Conservation (phyloP, 2,329 filamentous ascomycete species). For the Metarhizium brunneum region DNA sequence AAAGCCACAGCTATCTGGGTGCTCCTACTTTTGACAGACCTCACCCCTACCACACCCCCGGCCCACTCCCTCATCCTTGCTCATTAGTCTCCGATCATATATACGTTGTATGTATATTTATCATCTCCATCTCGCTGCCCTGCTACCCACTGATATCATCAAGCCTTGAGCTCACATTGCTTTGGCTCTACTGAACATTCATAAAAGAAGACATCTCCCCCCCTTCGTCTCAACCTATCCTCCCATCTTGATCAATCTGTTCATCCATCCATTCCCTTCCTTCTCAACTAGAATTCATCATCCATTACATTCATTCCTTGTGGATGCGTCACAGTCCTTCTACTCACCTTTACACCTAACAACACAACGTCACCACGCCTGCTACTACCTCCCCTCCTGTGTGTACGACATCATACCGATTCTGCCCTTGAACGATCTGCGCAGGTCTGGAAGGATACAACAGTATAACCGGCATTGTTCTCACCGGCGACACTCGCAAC, state of each 20-base stretch:
- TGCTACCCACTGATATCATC: slow-evolving; percentile 1
- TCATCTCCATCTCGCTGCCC: slow-evolving; percentile 7
- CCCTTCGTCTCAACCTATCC: background rate
- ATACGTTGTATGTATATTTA: background rate
- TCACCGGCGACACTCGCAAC: background rate
- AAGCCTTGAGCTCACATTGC: slow-evolving; percentile 1
- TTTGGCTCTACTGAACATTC: background rate
- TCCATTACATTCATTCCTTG: background rate
- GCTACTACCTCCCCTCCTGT: no score
- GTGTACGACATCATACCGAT: no score
- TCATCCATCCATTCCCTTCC: background rate
- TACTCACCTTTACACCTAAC: background rate
- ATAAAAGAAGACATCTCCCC: slow-evolving; percentile 1
- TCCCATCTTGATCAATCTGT: background rate
- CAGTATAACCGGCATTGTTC: background rate
- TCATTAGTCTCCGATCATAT: slow-evolving; percentile 9
- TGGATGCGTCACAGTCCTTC: background rate
- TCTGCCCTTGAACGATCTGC: no score
- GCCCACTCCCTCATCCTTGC: slow-evolving; percentile 5
- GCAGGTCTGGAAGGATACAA: no score
- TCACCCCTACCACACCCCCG: slow-evolving; percentile 2
- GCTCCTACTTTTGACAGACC: background rate
- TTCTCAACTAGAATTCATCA: background rate
- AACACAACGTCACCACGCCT: background rate
- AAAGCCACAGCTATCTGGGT: background rate